phyloP scores from a whole-genome alignment of 371 early-diverging fungal species.

The Catenaria anguillulae region DNA sequence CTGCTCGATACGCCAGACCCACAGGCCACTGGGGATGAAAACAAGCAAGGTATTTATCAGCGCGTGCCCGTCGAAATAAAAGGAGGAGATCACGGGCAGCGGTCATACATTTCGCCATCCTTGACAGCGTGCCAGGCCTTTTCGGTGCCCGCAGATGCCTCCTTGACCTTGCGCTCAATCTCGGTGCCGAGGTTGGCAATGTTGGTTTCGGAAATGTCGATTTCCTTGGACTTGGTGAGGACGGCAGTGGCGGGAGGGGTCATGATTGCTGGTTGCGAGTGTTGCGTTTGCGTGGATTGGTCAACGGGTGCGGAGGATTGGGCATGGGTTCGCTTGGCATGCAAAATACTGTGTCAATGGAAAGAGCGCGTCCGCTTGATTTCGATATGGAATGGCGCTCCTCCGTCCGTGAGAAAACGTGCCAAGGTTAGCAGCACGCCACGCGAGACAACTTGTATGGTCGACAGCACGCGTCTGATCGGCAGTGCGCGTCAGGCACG shows the following conservation, averaged over 20 bases:
- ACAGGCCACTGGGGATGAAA: not conserved
- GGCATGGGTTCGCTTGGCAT: too few relatives aligned
- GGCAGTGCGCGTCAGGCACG: too few relatives aligned
- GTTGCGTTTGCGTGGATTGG: not conserved
- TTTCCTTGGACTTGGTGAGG: not conserved
- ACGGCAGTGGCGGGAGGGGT: not conserved
- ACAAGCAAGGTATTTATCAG: not conserved
- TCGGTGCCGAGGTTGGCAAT: slow-evolving; percentile 53
- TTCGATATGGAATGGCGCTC: too few relatives aligned
- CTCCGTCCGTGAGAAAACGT: too few relatives aligned
- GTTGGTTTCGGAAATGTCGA: slow-evolving; percentile 53
- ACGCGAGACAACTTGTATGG: too few relatives aligned
- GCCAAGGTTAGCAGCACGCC: too few relatives aligned
- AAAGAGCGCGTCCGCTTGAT: too few relatives aligned
- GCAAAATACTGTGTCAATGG: too few relatives aligned
- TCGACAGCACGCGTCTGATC: too few relatives aligned
- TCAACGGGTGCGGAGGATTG: not conserved
- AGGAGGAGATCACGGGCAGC: slow-evolving; percentile 32
- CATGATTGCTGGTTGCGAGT: not conserved
- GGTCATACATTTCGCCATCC: too few relatives aligned
- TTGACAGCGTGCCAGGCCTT: slow-evolving; percentile 51
- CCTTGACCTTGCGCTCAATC: slow-evolving; percentile 51
- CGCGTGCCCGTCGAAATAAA: not conserved
- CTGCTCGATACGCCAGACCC: slow-evolving; percentile 65
- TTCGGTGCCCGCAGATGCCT: slow-evolving; percentile 52